These are phyloP conservation scores for Rhodotorula sp. DNA, from an alignment of 1,284 basidiomycete species.

Conservation along the genomic window DNA sequence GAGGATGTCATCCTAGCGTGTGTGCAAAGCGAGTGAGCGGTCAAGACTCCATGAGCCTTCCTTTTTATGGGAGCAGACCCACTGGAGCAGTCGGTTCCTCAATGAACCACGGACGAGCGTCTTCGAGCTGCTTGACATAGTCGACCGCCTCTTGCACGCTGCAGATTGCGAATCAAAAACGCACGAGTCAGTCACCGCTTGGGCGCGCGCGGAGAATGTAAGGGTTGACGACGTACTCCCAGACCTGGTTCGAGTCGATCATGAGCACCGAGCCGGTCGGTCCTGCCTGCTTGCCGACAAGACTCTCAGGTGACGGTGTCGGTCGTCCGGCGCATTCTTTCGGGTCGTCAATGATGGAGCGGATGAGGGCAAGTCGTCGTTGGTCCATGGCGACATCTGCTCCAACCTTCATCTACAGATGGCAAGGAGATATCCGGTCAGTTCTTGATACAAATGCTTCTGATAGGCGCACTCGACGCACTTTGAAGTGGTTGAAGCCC, in stretches of 20 bases:
- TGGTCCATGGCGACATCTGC: slow-evolving; percentile 76
- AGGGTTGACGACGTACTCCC: background rate
- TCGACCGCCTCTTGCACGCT: slow-evolving; percentile 81
- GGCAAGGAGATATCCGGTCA: background rate
- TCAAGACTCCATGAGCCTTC: background rate
- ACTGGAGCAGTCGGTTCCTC: slow-evolving; percentile 86
- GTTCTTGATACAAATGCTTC: background rate
- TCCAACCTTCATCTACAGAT: slow-evolving; percentile 74
- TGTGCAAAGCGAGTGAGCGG: background rate
- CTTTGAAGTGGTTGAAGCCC: slow-evolving; percentile 53
- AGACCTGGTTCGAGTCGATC: slow-evolving; percentile 89
- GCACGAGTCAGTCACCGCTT: too few relatives aligned
- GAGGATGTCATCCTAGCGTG: slow-evolving; percentile 66
- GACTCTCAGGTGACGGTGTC: slow-evolving; percentile 44
- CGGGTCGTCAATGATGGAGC: slow-evolving; percentile 90
- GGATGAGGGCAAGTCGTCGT: slow-evolving; percentile 79
- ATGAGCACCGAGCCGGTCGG: slow-evolving; percentile 90
- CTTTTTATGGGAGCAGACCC: background rate
- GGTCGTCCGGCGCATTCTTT: slow-evolving; percentile 48
- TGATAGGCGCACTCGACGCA: too few relatives aligned
- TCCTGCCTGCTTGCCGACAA: slow-evolving; percentile 83
- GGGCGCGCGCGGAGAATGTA: too few relatives aligned
- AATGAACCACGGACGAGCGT: slow-evolving; percentile 95
- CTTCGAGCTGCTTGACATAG: slow-evolving; percentile 75
- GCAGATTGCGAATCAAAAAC: background rate